Evolutionary conservation across 306 rosid genomes (phyloP), one percentile per base, ranked within the genome.

Genomic region (Heteromeles arbutifolia): DNA sequence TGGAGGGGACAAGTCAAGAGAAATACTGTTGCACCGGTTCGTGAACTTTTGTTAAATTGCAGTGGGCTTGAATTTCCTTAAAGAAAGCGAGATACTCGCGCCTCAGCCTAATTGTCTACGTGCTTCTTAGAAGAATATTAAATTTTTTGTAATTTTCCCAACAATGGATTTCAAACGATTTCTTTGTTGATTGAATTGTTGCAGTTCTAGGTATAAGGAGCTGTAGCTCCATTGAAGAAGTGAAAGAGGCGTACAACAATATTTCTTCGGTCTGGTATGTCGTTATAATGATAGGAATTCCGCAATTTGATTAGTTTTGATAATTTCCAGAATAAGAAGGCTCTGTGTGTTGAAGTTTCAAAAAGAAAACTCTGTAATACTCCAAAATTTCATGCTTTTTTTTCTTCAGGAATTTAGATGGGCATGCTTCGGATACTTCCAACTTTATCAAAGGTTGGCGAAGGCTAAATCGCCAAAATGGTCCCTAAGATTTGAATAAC

Each of bases 371-470:
- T 26, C 11, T 61, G 64, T 24, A 58, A 58, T 26, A 8, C 14
- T 58, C 12, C 29, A 58, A 58, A 58, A 11, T 56, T 56, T 56
- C 61, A 56, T 56, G 61, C 26, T 32, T 32, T 32, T 32, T 32
- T 32, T 32, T 54, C 1, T 84, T 81, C 91, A 95, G 92, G 97
- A 87, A 82, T 73, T 82, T 88, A 5, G 85, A 78, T 37, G 74
- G 2, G 52, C 87, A 84, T 72, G 85, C 72, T 81, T 83, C 80
- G 19, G 75, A 74, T 82, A 75, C 83, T 79, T 70, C 58, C 11
- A 84, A 89, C 48, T 63, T 89, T 82, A 25, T 92, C 74, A 86
- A 92, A 97, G n/a, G n/a, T n/a, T n/a, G n/a, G n/a, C n/a, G n/a
- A n/a, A n/a, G n/a, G n/a, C n/a, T n/a, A n/a, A n/a, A n/a, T n/a